Evolutionary conservation across 164 flowering plant species (phyloP), one percentile per base, ranked within the genome.

Genomic region (Saururus chinensis): DNA sequence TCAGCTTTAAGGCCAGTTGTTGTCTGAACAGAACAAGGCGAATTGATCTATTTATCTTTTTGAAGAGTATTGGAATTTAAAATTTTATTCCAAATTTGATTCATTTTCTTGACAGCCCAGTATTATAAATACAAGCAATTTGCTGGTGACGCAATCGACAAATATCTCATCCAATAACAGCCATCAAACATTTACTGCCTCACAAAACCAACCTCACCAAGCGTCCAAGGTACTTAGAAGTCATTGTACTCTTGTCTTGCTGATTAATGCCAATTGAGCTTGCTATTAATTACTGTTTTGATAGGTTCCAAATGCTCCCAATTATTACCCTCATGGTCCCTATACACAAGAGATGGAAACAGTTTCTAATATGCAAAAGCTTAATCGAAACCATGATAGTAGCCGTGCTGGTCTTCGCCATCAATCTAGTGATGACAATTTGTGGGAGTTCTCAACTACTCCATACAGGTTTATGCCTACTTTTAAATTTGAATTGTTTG

Each of bases 71-170:
- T 54, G 16, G 25, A 7, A 7, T 17, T 19, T 35, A 19, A 4
- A 58, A 56, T 53, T 4, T n/a, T 24, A 30, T 24, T 24, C 58
- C 21, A 20, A 54, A n/a, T 23, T 45, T 45, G 14, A 24, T 0
- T 55, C 30, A 55, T 55, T 45, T 60, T 64, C 71, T 56, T 56
- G 17, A 66, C 86, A 87, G 96, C 89, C 81, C 56, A 77, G 69
- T 72, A 70, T 77, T 19, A 57, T 64, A 62, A 84, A 84, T 21
- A 40, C 73, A 42, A 73, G 68, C 48, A 61, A 71, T 41, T 42
- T 62, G 59, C 62, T 56, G 53, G 84, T 62, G 66, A 67, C 59
- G 63, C 71, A 75, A 60, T 48, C 53, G 56, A 68, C 40, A 51
- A 60, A 53, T 55, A 71, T 61, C 37, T 66, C 64, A 56, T 53